Evolutionary conservation across 495 filamentous ascomycete genomes (phyloP).

Genomic region (Podospora australis): DNA sequence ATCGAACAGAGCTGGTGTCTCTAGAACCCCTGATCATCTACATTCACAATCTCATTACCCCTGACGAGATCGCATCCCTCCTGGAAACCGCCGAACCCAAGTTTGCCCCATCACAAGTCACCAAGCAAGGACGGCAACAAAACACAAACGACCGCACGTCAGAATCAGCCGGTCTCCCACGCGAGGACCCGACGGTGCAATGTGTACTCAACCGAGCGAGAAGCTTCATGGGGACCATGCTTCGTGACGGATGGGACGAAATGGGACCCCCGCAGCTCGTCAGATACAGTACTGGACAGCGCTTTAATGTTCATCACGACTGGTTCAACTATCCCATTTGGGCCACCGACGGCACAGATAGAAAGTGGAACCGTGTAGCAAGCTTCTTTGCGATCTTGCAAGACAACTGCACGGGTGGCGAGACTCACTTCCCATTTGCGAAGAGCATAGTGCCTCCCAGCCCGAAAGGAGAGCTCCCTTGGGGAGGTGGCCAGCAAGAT

Average conservation of each 20-base stretch:
- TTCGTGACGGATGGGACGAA: constrained; percentile 38
- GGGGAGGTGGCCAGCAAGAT: constrained; percentile 12
- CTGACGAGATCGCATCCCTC: constrained; percentile 30
- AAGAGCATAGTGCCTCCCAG: constrained; percentile 20
- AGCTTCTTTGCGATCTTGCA: constrained; percentile 45
- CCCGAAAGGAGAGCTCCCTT: constrained; percentile 15
- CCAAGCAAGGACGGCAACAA: constrained; percentile 31
- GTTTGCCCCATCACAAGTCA: constrained; percentile 36
- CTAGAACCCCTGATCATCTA: constrained; percentile 43
- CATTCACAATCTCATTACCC: constrained; percentile 36
- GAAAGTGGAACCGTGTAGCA: constrained; percentile 37
- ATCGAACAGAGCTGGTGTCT: constrained; percentile 38
- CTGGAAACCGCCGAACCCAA: constrained; percentile 31
- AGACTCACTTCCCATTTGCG: constrained; percentile 42
- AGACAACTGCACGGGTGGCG: constrained; percentile 36
- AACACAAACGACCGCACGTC: constrained; percentile 37
- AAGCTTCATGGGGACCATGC: constrained; percentile 39
- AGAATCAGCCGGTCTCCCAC: constrained; percentile 36
- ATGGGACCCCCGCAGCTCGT: constrained; percentile 47
- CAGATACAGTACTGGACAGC: constrained; percentile 37
- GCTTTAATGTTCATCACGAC: constrained; percentile 43
- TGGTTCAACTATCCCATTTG: constrained; percentile 34
- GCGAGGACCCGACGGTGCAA: constrained; percentile 32
- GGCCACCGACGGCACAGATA: constrained; percentile 24
- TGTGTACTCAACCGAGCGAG: constrained; percentile 38